phyloP scores from a whole-genome alignment of 768 basidiomycete species.

The Cyclocybe cylindracea region DNA sequence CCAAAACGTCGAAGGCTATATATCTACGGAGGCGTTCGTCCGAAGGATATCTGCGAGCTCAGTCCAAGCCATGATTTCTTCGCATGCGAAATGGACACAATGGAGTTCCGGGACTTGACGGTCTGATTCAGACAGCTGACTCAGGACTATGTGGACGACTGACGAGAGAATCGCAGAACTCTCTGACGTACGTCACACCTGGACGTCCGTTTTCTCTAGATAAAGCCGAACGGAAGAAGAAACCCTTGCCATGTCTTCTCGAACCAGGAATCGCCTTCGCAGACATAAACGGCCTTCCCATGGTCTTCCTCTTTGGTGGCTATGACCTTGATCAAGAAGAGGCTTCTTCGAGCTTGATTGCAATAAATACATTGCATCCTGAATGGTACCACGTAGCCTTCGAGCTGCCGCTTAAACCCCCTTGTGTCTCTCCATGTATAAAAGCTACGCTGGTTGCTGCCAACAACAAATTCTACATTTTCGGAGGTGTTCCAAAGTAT shows the following conservation, averaged over 20 bases:
- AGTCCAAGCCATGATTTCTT: too few relatives aligned
- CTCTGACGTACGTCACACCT: too few relatives aligned
- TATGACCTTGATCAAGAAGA: not conserved
- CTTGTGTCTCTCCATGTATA: not conserved
- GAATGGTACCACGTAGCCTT: constrained; percentile 6
- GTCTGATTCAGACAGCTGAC: not conserved
- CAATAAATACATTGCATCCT: constrained; percentile 1
- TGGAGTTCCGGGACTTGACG: constrained; percentile 3
- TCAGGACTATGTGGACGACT: too few relatives aligned
- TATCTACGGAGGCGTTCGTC: too few relatives aligned
- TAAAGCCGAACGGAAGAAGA: too few relatives aligned
- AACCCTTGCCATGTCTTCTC: too few relatives aligned
- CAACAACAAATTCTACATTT: not conserved
- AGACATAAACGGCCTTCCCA: not conserved
- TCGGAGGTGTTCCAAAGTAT: not conserved
- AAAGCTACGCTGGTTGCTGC: not conserved
- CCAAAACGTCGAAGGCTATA: too few relatives aligned
- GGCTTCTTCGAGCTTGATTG: not conserved
- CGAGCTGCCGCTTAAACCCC: not conserved
- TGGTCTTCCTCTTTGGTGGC: constrained; percentile 1
- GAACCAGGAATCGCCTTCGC: not conserved
- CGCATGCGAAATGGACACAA: not conserved
- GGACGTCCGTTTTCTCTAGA: too few relatives aligned
- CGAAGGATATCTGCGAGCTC: too few relatives aligned
- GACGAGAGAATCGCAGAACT: too few relatives aligned